A percentile compares a stretch with the other conserved stretches of the same genome.
Evolutionary conservation across 73 alveolate species (phyloP).

Genomic region (Blepharisma japonicum): DNA sequence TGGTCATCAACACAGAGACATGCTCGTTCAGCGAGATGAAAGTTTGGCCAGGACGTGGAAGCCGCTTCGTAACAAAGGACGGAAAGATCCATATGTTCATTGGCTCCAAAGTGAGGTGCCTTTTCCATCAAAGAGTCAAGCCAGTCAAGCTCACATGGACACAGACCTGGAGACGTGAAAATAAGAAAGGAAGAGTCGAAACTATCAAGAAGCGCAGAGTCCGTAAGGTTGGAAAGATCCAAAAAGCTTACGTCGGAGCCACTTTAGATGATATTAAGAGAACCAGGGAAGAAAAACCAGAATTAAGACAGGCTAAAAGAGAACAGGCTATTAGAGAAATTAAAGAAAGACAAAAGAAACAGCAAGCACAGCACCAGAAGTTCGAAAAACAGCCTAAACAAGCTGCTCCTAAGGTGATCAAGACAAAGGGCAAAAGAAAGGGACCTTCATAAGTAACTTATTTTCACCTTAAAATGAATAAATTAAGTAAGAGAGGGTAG

Average conservation of each 20-base stretch:
- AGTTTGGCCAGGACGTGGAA: slow-evolving; percentile 93
- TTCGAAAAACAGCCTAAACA: slow-evolving; percentile 47
- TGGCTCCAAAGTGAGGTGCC: slow-evolving; percentile 65
- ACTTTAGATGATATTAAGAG: slow-evolving; percentile 88
- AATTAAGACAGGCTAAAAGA: slow-evolving; percentile 68
- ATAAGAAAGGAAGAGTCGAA: slow-evolving; percentile 84
- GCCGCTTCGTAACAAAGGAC: slow-evolving; percentile 84
- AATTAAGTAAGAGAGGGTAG: no score
- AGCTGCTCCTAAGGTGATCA: slow-evolving; percentile 32
- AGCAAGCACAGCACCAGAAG: slow-evolving; percentile 52
- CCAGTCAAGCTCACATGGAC: slow-evolving; percentile 92
- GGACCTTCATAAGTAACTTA: no score
- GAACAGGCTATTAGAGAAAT: slow-evolving; percentile 82
- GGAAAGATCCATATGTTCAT: slow-evolving; percentile 85
- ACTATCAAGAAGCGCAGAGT: slow-evolving; percentile 71
- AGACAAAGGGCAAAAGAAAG: slow-evolving; percentile 25
- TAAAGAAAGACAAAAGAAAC: slow-evolving; percentile 67
- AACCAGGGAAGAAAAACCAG: slow-evolving; percentile 72
- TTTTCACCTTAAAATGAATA: no score
- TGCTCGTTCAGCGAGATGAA: slow-evolving; percentile 88
- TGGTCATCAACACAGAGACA: slow-evolving; percentile 91
- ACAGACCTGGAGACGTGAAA: slow-evolving; percentile 89
- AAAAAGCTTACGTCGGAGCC: slow-evolving; percentile 92
- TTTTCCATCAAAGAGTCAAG: slow-evolving; percentile 74
- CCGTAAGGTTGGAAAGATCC: slow-evolving; percentile 77